Evolutionary conservation across 345 rosid genomes (phyloP), one percentile per base, ranked within the genome.

Genomic region (Triadica sebifera): DNA sequence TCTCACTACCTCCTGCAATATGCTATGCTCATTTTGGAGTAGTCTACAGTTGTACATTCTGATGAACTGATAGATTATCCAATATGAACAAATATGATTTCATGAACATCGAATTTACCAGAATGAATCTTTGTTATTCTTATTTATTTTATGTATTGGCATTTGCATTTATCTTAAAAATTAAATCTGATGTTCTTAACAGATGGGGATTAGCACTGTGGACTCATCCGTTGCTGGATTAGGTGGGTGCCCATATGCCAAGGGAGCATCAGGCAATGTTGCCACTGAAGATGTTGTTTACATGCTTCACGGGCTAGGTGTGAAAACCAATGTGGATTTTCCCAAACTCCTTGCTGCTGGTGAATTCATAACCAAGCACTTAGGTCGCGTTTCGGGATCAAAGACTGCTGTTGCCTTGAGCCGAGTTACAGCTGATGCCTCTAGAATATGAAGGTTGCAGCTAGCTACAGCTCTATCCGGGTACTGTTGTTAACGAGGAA

Each of bases 211-310:
- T 61, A 85, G 88, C 84, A 80, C 78, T 12, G 87, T 90, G 39
- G 96, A 90, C 76, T 85, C 89, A 25, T 89, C 93, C 1, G 67
- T 90, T 9, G 86, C 91, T 0, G 93, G 96, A 15, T 79, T 90
- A 62, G 96, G 96, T 9, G 96, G 96, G 65, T 90, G 96, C 71
- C 96, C 96, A 20, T 90, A 89, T 75, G 96, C 96, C 8, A 89
- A 87, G 83, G 91, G 93, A 51, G 96, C 96, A 20, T 81, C 96
- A 0, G 96, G 96, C 62, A 90, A 90, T 75, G 96, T 89, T 12
- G 88, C 96, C 4, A 86, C 91, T 0, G 96, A 90, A 80, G 93
- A 90, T 65, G 91, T 90, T 15, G 86, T 90, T n/a, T 87, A 89
- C 81, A 85, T 89, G 96, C 93, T 90, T 4, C 75, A 87, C 13